Conservation (phyloP, 1,284 basidiomycete genomes). For the Tilletia indica region DNA sequence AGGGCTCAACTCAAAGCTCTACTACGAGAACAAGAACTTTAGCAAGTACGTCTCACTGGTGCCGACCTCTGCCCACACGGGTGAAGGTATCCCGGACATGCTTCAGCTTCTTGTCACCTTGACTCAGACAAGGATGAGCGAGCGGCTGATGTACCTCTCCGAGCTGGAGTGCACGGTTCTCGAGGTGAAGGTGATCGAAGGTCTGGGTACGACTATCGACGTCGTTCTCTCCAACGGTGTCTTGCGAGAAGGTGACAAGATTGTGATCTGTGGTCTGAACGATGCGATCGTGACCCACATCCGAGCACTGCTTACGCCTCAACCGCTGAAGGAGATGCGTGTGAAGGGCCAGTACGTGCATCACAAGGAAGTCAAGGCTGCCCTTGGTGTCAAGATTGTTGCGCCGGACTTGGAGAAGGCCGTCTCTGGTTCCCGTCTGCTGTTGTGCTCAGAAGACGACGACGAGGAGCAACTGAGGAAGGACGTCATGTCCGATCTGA, state of each 20-base stretch:
- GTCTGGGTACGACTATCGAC: slow-evolving; percentile 96
- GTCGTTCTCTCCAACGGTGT: slow-evolving; percentile 95
- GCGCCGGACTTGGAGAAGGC: slow-evolving; percentile 97
- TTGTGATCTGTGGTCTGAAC: slow-evolving; percentile 95
- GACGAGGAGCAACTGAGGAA: slow-evolving; percentile 93
- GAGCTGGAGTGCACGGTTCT: slow-evolving; percentile 99
- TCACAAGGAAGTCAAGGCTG: slow-evolving; percentile 96
- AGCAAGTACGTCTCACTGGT: slow-evolving; percentile 92
- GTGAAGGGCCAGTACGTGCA: slow-evolving; percentile 98
- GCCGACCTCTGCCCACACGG: slow-evolving; percentile 94
- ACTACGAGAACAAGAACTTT: slow-evolving; percentile 97
- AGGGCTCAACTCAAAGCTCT: slow-evolving; percentile 89
- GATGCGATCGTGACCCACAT: slow-evolving; percentile 89
- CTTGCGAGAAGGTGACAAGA: slow-evolving; percentile 85
- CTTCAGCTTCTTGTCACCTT: slow-evolving; percentile 96
- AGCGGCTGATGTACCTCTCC: slow-evolving; percentile 94
- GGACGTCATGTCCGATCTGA: slow-evolving; percentile 94
- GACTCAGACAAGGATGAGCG: slow-evolving; percentile 97
- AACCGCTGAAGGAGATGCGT: slow-evolving; percentile 91
- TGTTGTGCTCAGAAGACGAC: slow-evolving; percentile 88
- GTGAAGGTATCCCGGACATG: slow-evolving; percentile 99
- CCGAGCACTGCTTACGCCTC: slow-evolving; percentile 89
- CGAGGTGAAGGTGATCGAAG: slow-evolving; percentile 98
- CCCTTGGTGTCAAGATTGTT: slow-evolving; percentile 92
- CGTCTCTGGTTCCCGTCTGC: slow-evolving; percentile 92